Conservation (phyloP, 257 asterid species). For the Gynochthodes officinalis region DNA sequence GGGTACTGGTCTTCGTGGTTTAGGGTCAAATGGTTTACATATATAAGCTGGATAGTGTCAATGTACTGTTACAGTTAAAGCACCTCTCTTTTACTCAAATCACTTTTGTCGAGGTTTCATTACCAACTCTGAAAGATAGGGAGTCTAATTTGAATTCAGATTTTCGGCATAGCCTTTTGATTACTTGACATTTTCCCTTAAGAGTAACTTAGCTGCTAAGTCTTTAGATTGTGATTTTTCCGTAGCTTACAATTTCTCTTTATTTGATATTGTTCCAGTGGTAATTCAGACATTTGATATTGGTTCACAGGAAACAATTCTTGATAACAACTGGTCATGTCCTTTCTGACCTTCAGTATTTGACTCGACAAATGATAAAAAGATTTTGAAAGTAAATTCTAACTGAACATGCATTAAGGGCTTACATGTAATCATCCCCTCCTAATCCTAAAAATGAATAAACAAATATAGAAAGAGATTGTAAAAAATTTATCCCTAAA, state of each 20-base stretch:
- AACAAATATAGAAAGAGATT: background rate
- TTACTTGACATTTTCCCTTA: background rate
- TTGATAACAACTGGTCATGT: background rate
- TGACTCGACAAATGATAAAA: background rate
- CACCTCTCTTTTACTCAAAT: background rate
- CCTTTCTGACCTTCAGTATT: background rate
- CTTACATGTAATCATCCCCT: background rate
- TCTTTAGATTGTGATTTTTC: background rate
- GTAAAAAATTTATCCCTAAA: background rate
- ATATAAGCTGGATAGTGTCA: background rate
- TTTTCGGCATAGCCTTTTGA: background rate
- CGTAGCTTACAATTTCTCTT: background rate
- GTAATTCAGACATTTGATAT: background rate
- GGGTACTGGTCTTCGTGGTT: background rate
- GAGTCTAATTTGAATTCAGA: too few relatives aligned
- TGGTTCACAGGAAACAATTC: background rate
- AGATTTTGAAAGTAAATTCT: background rate
- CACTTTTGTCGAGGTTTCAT: background rate
- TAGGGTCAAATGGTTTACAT: background rate
- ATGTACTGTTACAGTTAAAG: background rate
- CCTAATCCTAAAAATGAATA: background rate
- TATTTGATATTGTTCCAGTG: background rate
- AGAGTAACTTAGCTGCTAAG: background rate
- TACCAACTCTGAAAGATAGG: too few relatives aligned
- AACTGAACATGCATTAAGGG: background rate